phyloP scores from a whole-genome alignment of 2,329 filamentous ascomycete species.

The Beauveria caledonica region DNA sequence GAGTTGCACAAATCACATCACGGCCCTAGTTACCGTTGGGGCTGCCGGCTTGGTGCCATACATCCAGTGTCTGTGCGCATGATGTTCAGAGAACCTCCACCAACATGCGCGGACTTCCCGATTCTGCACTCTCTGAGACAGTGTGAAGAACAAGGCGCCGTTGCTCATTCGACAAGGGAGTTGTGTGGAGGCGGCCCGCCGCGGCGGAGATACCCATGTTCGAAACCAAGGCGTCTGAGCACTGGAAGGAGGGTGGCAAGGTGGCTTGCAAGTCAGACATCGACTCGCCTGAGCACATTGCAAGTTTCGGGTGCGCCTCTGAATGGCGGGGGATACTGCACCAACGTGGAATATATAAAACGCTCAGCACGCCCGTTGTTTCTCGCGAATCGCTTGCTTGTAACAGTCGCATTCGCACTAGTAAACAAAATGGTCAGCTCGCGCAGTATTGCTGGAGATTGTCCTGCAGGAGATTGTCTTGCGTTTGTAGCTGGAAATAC shows the following conservation, averaged over 20 bases:
- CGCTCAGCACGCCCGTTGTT: background rate
- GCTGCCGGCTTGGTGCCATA: background rate
- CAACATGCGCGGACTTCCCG: background rate
- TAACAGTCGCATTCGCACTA: background rate
- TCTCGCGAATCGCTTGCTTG: background rate
- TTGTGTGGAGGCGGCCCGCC: conserved; percentile 5
- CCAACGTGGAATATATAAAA: background rate
- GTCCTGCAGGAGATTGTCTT: background rate
- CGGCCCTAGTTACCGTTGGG: background rate
- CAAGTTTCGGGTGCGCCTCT: background rate
- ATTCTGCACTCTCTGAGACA: background rate
- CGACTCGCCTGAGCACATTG: background rate
- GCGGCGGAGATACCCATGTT: conserved; percentile 2
- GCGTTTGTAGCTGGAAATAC: background rate
- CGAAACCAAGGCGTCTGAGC: conserved; percentile 5
- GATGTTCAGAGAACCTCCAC: background rate
- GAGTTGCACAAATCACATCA: background rate
- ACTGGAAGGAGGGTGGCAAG: background rate
- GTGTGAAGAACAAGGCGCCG: background rate
- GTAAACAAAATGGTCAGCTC: background rate
- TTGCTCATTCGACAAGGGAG: background rate
- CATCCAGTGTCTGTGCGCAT: conserved; percentile 2
- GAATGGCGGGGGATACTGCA: background rate
- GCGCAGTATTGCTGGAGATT: background rate
- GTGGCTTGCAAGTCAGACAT: background rate